Conservation (phyloP, 2,329 filamentous ascomycete genomes). For the Aureobasidium mangrovei region DNA sequence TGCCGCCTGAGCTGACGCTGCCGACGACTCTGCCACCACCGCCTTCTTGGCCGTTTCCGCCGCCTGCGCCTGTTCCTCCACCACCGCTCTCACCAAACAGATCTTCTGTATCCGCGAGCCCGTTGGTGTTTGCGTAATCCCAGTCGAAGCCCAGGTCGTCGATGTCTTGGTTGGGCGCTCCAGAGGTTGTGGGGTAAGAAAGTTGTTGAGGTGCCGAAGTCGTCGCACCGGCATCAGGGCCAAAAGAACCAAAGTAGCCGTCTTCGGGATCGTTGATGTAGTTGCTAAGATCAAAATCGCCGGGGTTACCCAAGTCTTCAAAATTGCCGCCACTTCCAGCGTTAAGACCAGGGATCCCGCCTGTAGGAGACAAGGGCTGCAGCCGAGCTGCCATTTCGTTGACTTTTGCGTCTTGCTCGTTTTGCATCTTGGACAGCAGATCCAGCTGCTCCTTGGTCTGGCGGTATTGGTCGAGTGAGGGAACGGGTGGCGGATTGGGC, state of each 20-base stretch:
- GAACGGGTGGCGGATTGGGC: slow-evolving; percentile 46
- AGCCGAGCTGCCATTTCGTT: slow-evolving; percentile 65
- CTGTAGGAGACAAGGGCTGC: slow-evolving; percentile 71
- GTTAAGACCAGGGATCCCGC: slow-evolving; percentile 61
- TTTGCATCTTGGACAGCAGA: slow-evolving; percentile 66
- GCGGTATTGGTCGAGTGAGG: slow-evolving; percentile 53
- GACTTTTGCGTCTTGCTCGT: slow-evolving; percentile 68
- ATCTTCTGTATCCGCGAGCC: slow-evolving; percentile 11
- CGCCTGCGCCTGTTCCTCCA: not conserved
- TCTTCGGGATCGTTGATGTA: slow-evolving; percentile 41
- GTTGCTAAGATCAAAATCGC: slow-evolving; percentile 46
- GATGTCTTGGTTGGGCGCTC: slow-evolving; percentile 10
- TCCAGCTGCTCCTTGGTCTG: slow-evolving; percentile 69
- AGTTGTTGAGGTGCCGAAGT: not conserved
- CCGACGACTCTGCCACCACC: slow-evolving; percentile 29
- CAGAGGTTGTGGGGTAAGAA: not conserved
- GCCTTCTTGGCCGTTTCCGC: slow-evolving; percentile 13
- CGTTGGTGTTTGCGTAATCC: slow-evolving; percentile 18
- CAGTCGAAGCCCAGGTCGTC: slow-evolving; percentile 19
- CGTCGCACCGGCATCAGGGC: not conserved
- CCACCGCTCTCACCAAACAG: slow-evolving; percentile 14
- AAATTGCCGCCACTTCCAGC: slow-evolving; percentile 24
- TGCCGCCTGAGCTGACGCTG: slow-evolving; percentile 33
- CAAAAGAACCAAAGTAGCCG: slow-evolving; percentile 9
- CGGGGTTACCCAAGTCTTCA: slow-evolving; percentile 28